These are phyloP conservation scores for Zygosaccharomyces kombuchaensis DNA, from an alignment of 805 yeast genomes.

Conservation along the genomic window DNA sequence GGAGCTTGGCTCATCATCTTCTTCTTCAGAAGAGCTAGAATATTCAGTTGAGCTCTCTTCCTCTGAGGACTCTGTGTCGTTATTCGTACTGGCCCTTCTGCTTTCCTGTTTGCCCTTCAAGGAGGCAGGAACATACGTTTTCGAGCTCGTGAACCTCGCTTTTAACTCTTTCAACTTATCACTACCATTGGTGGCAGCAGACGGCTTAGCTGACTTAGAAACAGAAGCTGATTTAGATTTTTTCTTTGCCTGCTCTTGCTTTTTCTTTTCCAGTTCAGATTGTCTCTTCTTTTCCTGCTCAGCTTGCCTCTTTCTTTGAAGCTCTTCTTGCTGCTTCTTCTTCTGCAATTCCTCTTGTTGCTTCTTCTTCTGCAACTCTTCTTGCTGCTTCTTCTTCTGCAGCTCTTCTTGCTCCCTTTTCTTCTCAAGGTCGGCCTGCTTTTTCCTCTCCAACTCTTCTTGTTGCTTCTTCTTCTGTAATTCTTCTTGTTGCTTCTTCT, in stretches of 20 bases:
- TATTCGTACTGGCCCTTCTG: conserved; percentile 1
- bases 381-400: conserved; percentile 11
- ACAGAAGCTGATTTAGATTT: conserved; percentile 2
- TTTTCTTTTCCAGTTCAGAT: conserved; percentile 1
- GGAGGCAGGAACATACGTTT: conserved; percentile 15
- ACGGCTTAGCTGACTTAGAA: conserved; percentile 1
- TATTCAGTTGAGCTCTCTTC: conserved; percentile 21
- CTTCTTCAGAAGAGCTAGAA: conserved; percentile 23
- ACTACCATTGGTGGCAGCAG: conserved; percentile 6
- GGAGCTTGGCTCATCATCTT: conserved; percentile 25
- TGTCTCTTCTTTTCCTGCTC: conserved; percentile 6
- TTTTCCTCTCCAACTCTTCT: conserved; percentile 1
- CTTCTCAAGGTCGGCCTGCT: conserved; percentile 13
- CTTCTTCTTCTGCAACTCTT: conserved; percentile 6
- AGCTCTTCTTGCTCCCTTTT: conserved; percentile 12
- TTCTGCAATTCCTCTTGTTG: neutral
- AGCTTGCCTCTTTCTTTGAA: conserved; percentile 12
- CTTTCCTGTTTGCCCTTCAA: conserved; percentile 10
- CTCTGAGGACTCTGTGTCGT: conserved; percentile 13
- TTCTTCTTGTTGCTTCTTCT: neutral
- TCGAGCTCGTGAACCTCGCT: conserved; percentile 17
- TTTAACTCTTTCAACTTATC: conserved; percentile 15
- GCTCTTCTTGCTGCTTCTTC: conserved; percentile 5
- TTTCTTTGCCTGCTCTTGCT: conserved; percentile 1
- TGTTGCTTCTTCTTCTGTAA: neutral